Evolutionary conservation across 1,139 yeast genomes (phyloP), one percentile per base, ranked within the genome.

Genomic region (Kodamaea suecica): DNA sequence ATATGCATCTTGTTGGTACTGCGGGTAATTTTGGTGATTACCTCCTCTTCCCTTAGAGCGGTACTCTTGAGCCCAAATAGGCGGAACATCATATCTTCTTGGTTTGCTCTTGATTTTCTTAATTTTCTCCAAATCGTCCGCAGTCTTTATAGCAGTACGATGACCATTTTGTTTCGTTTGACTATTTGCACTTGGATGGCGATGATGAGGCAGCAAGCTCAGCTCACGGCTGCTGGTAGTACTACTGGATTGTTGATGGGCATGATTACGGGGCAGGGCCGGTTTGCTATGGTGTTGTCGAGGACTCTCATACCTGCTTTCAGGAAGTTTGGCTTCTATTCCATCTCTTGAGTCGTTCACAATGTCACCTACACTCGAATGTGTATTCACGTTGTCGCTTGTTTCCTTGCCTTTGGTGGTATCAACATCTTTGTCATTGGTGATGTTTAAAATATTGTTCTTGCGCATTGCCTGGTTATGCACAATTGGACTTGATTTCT

Each of bases 41-140:
- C 34, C 23, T 8, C 39, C 33, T 11, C 33, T 29, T 5, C 34
- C 29, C 3, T 29, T 25, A 0, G 85, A 81, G 17, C 68, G 63
- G 79, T 84, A 84, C 52, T 77, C 82, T 48, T 74, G 84, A 0
- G 95, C 95, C 95, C 95, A 86, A 7, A 80, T 69, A 6, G 95
- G 95, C 3, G 86, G 86, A 21, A 63, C 66, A 6, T 59, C 59
- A 56, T 84, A 84, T 43, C 86, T 63, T 38, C 61, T 74, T 2
- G 95, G 95, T 52, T 80, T 80, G 6, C 50, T 45, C 20, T 42
- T 48, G 32, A 52, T 44, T 25, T 42, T 35, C 27, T 47, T 46
- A 30, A 55, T 38, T 31, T 39, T 45, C 15, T 36, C 42, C 21
- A 53, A 39, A 25, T 51, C 58, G 15, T 43, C 43, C n/a, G 29